These are phyloP conservation scores for Clarireedia monteithiana DNA, from an alignment of 2,329 filamentous ascomycete genomes.

Conservation along the genomic window DNA sequence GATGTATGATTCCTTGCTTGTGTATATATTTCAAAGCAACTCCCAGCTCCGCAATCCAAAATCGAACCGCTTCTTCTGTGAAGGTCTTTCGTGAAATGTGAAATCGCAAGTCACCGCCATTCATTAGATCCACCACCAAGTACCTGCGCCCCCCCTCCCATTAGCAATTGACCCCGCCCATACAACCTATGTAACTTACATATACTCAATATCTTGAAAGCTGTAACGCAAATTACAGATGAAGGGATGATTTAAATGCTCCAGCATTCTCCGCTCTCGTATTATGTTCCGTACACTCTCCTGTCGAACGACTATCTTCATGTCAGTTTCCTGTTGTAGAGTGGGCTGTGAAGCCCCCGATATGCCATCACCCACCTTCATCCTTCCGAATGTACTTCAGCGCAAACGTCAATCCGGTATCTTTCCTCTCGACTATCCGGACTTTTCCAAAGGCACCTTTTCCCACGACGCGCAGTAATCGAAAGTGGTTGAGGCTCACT, in stretches of 20 bases:
- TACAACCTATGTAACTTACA: constrained; percentile 49
- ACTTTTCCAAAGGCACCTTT: constrained; percentile 99
- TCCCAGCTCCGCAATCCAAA: constrained; percentile 93
- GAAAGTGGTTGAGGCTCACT: constrained; percentile 98
- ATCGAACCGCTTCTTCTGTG: constrained; percentile 91
- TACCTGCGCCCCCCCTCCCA: constrained; percentile 45
- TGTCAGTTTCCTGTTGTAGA: constrained; percentile 13
- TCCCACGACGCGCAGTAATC: constrained; percentile 87
- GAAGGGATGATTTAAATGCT: constrained; percentile 96
- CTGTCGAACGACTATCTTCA: constrained; percentile 73
- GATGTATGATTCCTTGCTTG: constrained; percentile 77
- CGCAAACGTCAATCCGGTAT: constrained; percentile 87
- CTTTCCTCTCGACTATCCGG: constrained; percentile 95
- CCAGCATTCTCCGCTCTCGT: constrained; percentile 92
- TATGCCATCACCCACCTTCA: constrained; percentile 59
- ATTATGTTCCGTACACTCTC: constrained; percentile 98
- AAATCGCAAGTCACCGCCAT: constrained; percentile 89
- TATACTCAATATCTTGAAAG: constrained; percentile 98
- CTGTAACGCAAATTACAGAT: constrained; percentile 98
- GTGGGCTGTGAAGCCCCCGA: neutral
- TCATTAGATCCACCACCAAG: constrained; percentile 97
- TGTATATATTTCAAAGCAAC: constrained; percentile 88
- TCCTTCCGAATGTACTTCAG: constrained; percentile 98
- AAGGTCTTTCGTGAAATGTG: constrained; percentile 98
- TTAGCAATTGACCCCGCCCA: neutral